Percentiles rank a stretch among this genome's conserved stretches.
These are phyloP conservation scores for Plantago coronopus DNA, from an alignment of 305 asterid species.

Conservation along the genomic window DNA sequence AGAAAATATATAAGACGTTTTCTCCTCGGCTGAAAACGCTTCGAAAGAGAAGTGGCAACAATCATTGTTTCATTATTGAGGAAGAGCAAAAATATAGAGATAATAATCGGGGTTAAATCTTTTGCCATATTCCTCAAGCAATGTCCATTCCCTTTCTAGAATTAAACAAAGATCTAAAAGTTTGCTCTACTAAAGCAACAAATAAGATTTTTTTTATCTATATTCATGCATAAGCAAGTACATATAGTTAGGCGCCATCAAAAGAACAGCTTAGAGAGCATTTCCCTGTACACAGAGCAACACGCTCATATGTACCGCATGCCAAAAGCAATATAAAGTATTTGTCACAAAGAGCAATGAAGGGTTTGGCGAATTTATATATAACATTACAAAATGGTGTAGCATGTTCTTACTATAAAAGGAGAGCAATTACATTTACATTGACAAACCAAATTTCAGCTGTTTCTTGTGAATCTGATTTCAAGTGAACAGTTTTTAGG, in stretches of 20 bases:
- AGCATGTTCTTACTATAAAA: not conserved
- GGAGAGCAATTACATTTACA: not conserved
- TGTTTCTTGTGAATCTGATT: not conserved
- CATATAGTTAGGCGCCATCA: not conserved
- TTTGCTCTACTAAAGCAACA: not conserved
- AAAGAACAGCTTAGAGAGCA: not conserved
- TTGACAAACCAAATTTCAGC: too few species aligned
- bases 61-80: not conserved
- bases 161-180: not conserved
- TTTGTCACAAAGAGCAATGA: not conserved
- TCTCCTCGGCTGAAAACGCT: not conserved
- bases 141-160: not conserved
- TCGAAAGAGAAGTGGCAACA: not conserved
- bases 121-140: not conserved
- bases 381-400: not conserved
- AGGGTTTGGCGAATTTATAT: not conserved
- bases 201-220: not conserved
- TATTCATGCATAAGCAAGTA: not conserved
- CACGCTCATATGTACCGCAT: not conserved
- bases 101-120: not conserved
- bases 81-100: not conserved
- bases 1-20: too few species aligned
- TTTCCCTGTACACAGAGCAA: not conserved
- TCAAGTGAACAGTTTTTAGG: not conserved
- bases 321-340: not conserved